phyloP scores from a whole-genome alignment of 2,329 filamentous ascomycete genomes.

The Helotiales sp. region DNA sequence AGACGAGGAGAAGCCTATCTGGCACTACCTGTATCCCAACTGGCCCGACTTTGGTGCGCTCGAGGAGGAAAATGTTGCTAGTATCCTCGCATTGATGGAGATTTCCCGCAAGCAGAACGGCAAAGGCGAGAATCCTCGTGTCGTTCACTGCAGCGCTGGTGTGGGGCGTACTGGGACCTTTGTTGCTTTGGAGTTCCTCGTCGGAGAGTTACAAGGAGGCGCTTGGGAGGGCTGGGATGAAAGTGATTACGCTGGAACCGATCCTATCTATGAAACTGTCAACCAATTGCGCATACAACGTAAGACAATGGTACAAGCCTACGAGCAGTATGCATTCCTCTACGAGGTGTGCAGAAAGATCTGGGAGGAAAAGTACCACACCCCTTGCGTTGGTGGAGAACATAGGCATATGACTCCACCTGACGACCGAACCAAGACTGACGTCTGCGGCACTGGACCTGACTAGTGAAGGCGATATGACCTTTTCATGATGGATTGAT shows the following conservation, averaged over 20 bases:
- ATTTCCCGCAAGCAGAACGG: slow-evolving; percentile 62
- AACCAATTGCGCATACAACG: slow-evolving; percentile 81
- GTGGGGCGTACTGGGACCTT: slow-evolving; percentile 95
- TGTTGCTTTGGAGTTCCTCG: slow-evolving; percentile 90
- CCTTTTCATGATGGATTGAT: background rate
- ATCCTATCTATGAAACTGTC: slow-evolving; percentile 78
- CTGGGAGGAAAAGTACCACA: slow-evolving; percentile 64
- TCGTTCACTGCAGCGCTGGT: slow-evolving; percentile 87
- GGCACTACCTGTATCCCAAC: slow-evolving; percentile 80
- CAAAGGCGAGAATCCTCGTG: slow-evolving; percentile 66
- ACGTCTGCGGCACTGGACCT: slow-evolving; percentile 15
- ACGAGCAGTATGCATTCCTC: slow-evolving; percentile 81
- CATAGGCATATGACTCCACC: slow-evolving; percentile 21
- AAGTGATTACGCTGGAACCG: slow-evolving; percentile 44
- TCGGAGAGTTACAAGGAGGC: slow-evolving; percentile 77
- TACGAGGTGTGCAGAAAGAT: slow-evolving; percentile 80
- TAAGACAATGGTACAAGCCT: slow-evolving; percentile 93
- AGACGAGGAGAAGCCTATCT: slow-evolving; percentile 63
- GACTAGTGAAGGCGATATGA: background rate
- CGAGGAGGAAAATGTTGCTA: slow-evolving; percentile 62
- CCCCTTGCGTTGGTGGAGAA: slow-evolving; percentile 29
- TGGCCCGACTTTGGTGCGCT: slow-evolving; percentile 94
- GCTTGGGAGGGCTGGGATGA: slow-evolving; percentile 40
- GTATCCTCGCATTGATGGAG: slow-evolving; percentile 68
- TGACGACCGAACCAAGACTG: background rate